A percentile compares a stretch with the other conserved stretches of the same genome.
phyloP scores from a whole-genome alignment of 148 eudicot genomes.

The Bassia scoparia region DNA sequence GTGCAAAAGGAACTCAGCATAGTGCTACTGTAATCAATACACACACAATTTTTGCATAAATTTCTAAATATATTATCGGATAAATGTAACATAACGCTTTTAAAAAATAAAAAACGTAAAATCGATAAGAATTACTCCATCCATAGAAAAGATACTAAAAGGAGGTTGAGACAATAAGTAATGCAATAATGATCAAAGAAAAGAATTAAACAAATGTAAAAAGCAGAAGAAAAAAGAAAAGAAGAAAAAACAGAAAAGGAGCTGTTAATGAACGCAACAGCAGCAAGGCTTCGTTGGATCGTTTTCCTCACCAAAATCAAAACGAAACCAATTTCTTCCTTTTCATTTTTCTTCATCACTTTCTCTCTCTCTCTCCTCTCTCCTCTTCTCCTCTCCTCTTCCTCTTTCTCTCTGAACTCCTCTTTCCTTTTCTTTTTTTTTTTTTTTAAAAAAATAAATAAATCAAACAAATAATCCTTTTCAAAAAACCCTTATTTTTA shows the following conservation, averaged over 20 bases:
- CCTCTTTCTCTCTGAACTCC: background rate
- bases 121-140: too few species aligned
- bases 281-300: constrained; percentile 24
- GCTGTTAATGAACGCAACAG: constrained; percentile 30
- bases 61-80: too few species aligned
- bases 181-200: background rate
- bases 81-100: too few species aligned
- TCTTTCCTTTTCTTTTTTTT: too few species aligned
- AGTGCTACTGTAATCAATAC: too few species aligned
- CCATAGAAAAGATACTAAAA: too few species aligned
- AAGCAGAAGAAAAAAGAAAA: background rate
- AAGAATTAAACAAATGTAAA: background rate
- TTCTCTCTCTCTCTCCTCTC: background rate
- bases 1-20: too few species aligned
- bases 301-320: constrained; percentile 1
- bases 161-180: too few species aligned
- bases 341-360: background rate
- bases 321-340: background rate
- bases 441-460: too few species aligned
- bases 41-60: too few species aligned
- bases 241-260: constrained; percentile 9
- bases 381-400: background rate
- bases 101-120: too few species aligned
- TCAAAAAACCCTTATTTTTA: background rate
- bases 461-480: too few species aligned